phyloP scores from a whole-genome alignment of 305 asterid species.

The Andrographis paniculata region DNA sequence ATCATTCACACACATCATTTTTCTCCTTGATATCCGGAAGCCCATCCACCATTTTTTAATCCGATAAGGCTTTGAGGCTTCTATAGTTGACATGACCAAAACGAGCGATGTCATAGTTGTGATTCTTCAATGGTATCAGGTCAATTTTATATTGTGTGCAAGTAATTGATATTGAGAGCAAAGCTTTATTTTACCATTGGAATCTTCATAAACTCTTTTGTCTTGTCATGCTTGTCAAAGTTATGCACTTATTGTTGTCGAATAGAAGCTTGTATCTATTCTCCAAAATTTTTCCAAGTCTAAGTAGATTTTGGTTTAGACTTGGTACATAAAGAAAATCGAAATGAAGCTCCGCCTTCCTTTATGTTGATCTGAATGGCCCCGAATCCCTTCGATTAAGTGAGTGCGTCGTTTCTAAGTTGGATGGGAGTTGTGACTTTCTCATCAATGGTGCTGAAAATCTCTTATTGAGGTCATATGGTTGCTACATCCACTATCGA shows the following conservation, averaged over 20 bases:
- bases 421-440: background rate
- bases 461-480: too few species aligned
- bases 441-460: background rate
- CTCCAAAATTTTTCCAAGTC: background rate
- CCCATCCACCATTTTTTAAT: background rate
- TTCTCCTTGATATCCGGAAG: background rate
- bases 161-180: background rate
- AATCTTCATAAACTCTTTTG: background rate
- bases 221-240: background rate
- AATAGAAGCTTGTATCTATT: background rate
- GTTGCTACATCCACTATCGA: too few species aligned
- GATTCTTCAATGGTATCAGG: background rate
- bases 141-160: background rate
- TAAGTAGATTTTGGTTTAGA: background rate
- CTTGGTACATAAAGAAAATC: background rate
- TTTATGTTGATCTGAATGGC: too few species aligned
- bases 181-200: background rate
- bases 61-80: background rate
- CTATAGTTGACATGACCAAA: background rate
- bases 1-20: background rate
- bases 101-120: background rate
- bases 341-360: background rate
- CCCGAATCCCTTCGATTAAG: too few species aligned
- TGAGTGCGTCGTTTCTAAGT: background rate
- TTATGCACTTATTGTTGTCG: background rate